Evolutionary conservation across 257 asterid genomes (phyloP), one percentile per base, ranked within the genome.

Genomic region (Rubia yunnanensis): DNA sequence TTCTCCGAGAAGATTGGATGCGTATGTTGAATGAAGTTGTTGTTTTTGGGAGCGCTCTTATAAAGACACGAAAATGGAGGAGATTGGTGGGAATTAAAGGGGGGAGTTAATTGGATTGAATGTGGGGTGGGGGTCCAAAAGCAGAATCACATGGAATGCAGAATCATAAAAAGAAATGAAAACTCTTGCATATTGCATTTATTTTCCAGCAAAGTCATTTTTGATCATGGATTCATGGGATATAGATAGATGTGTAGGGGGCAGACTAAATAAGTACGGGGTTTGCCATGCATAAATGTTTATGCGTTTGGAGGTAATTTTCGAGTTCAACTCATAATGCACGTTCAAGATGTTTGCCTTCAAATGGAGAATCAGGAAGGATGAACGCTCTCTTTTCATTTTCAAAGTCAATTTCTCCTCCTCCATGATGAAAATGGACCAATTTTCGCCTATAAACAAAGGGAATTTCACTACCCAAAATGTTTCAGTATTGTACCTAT

Each of bases 21-120:
- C 9, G 48, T 10, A 10, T 36, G 34, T 41, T n/a, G n/a, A n/a
- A 4, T 20, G 31, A 52, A 22, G 14, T 14, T 41, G 11, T 31
- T 17, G 49, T 34, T 58, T 26, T 4, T 44, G 52, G 5, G 20
- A 44, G 52, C 20, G 8, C 55, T 10, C 22, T 70, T 76, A 54
- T 79, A 76, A 62, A 79, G 77, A 44, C 60, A 14, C 24, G 20
- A 66, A 66, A 52, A 4, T 49, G 5, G 27, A 1, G 10, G 64
- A 41, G 68, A 26, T 14, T 38, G 67, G 50, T 69, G 50, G 73
- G 52, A 70, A 60, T 60, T 73, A 3, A 78, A 64, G 63, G 28
- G 8, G 31, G 72, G 61, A 20, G 20, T 67, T 24, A 67, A 26
- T 7, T 20, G 55, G 55, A 50, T 2, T 67, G 64, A 34, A 38